These are phyloP conservation scores for Dittrichia graveolens DNA, from an alignment of 129 eudicot species.

Conservation along the genomic window DNA sequence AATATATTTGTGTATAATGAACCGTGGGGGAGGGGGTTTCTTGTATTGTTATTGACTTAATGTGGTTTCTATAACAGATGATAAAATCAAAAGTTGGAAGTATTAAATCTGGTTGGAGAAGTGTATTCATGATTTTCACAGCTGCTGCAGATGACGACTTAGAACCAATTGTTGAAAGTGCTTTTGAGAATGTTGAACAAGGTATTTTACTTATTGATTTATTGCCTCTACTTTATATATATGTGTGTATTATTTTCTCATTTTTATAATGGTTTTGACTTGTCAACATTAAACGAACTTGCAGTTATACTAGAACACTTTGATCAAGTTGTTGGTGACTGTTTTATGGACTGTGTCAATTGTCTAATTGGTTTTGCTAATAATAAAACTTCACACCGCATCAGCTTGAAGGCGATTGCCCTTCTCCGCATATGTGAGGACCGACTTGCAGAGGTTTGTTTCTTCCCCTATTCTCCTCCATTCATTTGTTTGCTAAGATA, in stretches of 20 bases:
- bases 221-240: not conserved
- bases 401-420: slow-evolving; percentile 98
- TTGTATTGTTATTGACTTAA: slow-evolving; percentile 8
- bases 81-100: slow-evolving; percentile 94
- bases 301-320: slow-evolving; percentile 98
- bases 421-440: slow-evolving; percentile 98
- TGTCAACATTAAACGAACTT: slow-evolving; percentile 35
- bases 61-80: slow-evolving; percentile 53
- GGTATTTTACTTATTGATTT: slow-evolving; percentile 45
- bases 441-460: slow-evolving; percentile 95
- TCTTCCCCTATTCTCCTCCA: not conserved
- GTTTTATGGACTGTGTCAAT: slow-evolving; percentile 97
- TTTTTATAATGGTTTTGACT: slow-evolving; percentile 13
- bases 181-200: slow-evolving; percentile 98
- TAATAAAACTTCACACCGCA: slow-evolving; percentile 86
- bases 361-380: slow-evolving; percentile 97
- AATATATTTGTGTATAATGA: no score
- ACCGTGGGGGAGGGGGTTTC: no score
- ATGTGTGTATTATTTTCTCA: slow-evolving; percentile 5
- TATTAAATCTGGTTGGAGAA: slow-evolving; percentile 98
- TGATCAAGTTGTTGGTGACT: slow-evolving; percentile 97
- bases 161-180: slow-evolving; percentile 96
- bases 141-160: slow-evolving; percentile 95
- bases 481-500: not conserved
- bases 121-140: slow-evolving; percentile 94